Conservation (phyloP, 352 stramenopile species). For the Pythium grandisporangium region DNA sequence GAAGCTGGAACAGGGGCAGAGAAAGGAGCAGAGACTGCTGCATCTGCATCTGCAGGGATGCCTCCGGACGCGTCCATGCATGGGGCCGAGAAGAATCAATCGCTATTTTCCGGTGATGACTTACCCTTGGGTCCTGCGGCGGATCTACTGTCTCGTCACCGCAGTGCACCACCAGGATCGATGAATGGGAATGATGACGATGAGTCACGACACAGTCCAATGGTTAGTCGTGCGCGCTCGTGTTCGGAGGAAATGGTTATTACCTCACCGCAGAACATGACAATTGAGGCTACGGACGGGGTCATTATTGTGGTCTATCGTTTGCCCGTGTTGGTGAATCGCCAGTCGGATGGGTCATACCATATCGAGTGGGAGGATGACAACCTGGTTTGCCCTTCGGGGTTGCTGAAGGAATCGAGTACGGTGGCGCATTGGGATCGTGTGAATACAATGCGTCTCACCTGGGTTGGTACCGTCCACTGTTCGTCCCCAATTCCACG, state of each 20-base stretch:
- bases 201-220: conserved; percentile 23
- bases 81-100: not conserved
- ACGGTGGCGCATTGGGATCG: conserved; percentile 48
- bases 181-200: conserved; percentile 8
- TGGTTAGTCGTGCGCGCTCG: conserved; percentile 27
- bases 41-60: no score
- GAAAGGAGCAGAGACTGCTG: conserved; percentile 2
- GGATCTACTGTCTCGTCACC: conserved; percentile 15
- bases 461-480: conserved; percentile 78
- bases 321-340: conserved; percentile 90
- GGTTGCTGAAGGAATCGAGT: conserved; percentile 62
- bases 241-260: conserved; percentile 51
- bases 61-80: no score
- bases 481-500: conserved; percentile 67
- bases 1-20: conserved; percentile 12
- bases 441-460: conserved; percentile 74
- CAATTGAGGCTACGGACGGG: conserved; percentile 91
- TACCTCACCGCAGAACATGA: conserved; percentile 70
- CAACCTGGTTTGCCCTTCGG: conserved; percentile 80
- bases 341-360: conserved; percentile 56
- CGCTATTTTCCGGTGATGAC: not conserved
- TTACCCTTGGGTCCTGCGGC: no score
- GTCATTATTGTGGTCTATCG: conserved; percentile 96
- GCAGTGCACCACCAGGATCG: conserved; percentile 8
- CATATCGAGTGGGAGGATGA: conserved; percentile 84